Evolutionary conservation across 106 monocot genomes (phyloP).

Genomic region (Gastrodia elata): DNA sequence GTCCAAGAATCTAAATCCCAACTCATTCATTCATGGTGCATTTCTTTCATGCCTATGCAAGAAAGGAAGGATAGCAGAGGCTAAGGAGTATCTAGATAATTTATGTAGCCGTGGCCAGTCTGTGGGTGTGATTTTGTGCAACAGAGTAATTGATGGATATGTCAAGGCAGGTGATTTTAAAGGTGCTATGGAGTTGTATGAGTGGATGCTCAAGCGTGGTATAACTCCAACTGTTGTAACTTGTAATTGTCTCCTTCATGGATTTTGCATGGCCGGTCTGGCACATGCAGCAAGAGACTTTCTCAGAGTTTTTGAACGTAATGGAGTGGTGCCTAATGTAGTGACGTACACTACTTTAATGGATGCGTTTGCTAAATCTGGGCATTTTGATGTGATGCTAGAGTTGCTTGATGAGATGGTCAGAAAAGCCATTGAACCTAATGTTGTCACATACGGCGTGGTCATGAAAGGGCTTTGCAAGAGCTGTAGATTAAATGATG

Average conservation of each 20-base stretch:
- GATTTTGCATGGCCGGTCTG: conserved; percentile 46
- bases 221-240: conserved; percentile 54
- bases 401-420: conserved; percentile 56
- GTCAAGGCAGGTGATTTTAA: conserved; percentile 33
- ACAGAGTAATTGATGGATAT: conserved; percentile 68
- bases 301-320: conserved; percentile 15
- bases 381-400: conserved; percentile 25
- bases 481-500: conserved; percentile 21
- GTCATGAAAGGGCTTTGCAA: conserved; percentile 66
- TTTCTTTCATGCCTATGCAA: conserved; percentile 55
- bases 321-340: conserved; percentile 39
- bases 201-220: conserved; percentile 26
- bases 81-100: conserved; percentile 38
- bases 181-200: conserved; percentile 36
- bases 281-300: conserved; percentile 26
- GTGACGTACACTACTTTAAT: conserved; percentile 69
- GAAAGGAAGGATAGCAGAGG: conserved; percentile 37
- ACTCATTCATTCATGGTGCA: conserved; percentile 36
- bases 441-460: conserved; percentile 51
- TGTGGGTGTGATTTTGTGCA: conserved; percentile 37
- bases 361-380: conserved; percentile 43
- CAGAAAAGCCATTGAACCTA: conserved; percentile 37
- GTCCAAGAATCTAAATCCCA: conserved; percentile 25
- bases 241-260: conserved; percentile 54
- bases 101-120: conserved; percentile 18